Percentiles rank a stretch among this genome's conserved stretches.
phyloP scores from a whole-genome alignment of 2,329 filamentous ascomycete genomes.

The Chaetomium sp. region DNA sequence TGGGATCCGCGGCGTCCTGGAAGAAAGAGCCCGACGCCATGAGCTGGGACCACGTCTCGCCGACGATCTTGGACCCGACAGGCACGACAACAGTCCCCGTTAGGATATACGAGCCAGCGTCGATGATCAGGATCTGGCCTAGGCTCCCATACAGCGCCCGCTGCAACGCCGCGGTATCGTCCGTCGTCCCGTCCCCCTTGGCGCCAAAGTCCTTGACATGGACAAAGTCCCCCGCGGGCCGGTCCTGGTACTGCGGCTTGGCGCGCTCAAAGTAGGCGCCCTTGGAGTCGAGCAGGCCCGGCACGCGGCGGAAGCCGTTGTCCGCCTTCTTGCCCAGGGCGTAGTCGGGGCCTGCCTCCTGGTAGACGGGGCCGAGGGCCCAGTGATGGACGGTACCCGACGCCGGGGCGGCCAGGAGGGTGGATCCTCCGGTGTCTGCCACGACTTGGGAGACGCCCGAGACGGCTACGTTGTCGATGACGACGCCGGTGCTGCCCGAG shows the following conservation, averaged over 20 bases:
- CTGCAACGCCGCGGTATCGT: constrained; percentile 89
- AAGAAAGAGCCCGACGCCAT: background rate
- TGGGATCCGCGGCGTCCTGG: background rate
- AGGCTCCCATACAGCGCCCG: background rate
- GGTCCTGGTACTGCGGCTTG: constrained; percentile 47
- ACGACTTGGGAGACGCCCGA: constrained; percentile 28
- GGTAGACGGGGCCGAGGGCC: constrained; percentile 19
- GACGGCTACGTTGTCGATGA: constrained; percentile 51
- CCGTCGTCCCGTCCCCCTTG: constrained; percentile 59
- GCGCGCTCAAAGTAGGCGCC: constrained; percentile 30
- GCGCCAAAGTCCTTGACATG: constrained; percentile 56
- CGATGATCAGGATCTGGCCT: background rate
- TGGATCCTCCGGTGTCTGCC: constrained; percentile 13
- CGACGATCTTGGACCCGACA: background rate
- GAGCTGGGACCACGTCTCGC: background rate
- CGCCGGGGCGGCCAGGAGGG: background rate
- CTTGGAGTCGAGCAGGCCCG: constrained; percentile 4
- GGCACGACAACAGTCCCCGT: background rate
- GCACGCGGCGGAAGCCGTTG: constrained; percentile 1
- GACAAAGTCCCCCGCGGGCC: constrained; percentile 13
- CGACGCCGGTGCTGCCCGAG: constrained; percentile 28
- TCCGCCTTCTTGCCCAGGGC: constrained; percentile 10
- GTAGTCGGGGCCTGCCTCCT: background rate
- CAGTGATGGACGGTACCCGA: constrained; percentile 11
- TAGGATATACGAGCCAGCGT: background rate